Base-by-base conservation (phyloP, 148 eudicot genomes). In the Oxyria digyna region DNA sequence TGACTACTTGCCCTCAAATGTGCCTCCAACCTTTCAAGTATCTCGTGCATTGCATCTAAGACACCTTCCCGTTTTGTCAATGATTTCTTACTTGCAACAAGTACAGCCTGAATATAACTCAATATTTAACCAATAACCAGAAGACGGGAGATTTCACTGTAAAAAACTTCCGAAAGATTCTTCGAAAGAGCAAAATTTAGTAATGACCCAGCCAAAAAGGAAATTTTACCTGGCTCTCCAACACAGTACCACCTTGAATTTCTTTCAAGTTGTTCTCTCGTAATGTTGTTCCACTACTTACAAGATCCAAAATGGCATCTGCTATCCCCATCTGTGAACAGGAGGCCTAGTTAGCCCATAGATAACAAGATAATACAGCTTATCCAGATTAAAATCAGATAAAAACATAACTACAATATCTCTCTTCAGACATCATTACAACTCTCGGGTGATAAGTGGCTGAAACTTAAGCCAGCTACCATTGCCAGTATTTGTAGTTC, bases 231-330 rank as follows among this genome's bases (percentile, higher is more conserved):
- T 85, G 94, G 72, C 98, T 92, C 75, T 87, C 75, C 78, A 92
- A 74, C 68, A 89, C 80, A 69, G 78, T 71, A 66, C 98, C 98
- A 12, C 98, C 96, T 74, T 93, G 91, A 71, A 93, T 86, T 78
- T 93, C 98, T 86, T 93, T 93, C 76, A 93, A 72, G 76, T 93
- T 89, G 76, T 93, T 93, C 74, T 93, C 98, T 76, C 79, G 81
- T 69, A 89, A 73, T 24, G 98, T 93, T 67, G 90, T 87, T 71
- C 98, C 98, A 68, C 98, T 93, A 74, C 98, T 86, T 72, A 93
- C 98, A 75, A 93, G 98, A 77, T 93, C 98, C 71, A 93, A 85
- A 71, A 93, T 93, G 69, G 98, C 98, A 83, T 93, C 98, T 66
- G 98, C 96, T 75, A 86, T 93, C 52, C 98, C 98, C 98, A 93